These are phyloP conservation scores for Inga leiocalycina DNA, from an alignment of 306 rosid genomes.

Conservation along the genomic window DNA sequence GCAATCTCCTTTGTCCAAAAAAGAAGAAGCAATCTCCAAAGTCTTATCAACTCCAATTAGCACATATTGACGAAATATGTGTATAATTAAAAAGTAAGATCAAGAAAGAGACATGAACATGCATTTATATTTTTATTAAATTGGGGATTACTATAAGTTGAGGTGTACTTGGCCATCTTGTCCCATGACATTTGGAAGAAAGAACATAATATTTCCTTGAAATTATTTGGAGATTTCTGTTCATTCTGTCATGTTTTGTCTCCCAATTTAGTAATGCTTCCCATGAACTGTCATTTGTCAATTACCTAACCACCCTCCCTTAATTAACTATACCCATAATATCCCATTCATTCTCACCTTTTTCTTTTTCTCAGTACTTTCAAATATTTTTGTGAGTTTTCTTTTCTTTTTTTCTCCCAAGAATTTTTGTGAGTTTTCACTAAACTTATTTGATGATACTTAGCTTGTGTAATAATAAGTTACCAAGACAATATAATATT, in stretches of 20 bases:
- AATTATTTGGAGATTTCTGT: neutral
- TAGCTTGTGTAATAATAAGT: no score
- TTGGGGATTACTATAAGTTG: neutral
- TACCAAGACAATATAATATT: neutral
- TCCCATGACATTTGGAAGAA: neutral
- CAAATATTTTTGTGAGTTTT: neutral
- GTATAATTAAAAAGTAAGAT: neutral
- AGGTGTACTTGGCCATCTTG: neutral
- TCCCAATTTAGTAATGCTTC: neutral
- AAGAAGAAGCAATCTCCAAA: neutral
- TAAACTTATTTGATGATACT: neutral
- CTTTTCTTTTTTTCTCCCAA: no score
- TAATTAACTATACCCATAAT: neutral
- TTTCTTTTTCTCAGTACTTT: neutral
- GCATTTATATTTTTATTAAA: neutral
- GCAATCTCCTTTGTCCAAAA: no score
- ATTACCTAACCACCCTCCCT: no score
- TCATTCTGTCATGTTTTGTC: neutral
- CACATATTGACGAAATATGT: neutral
- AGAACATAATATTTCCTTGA: neutral
- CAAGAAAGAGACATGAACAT: neutral
- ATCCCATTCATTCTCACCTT: neutral
- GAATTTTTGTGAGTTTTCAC: neutral
- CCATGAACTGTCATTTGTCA: conserved; percentile 5
- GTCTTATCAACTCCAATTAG: neutral